Evolutionary conservation across 768 basidiomycete species (phyloP).

Genomic region (Psilocybe cubensis): DNA sequence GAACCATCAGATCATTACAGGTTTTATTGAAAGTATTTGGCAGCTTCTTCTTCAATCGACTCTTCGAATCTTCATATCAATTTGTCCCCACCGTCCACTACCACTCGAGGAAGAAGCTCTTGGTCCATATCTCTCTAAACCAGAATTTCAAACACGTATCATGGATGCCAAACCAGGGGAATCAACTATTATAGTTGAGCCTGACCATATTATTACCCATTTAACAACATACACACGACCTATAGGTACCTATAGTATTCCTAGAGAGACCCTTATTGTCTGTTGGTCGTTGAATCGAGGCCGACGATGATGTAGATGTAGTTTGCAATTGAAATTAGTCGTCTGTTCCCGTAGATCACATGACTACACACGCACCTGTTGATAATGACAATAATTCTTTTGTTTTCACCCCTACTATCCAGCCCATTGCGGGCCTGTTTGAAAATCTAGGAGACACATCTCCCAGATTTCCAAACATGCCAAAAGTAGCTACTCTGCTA

Average conservation of each 20-base stretch:
- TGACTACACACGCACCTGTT: no score
- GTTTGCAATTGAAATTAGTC: no score
- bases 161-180: slow-evolving; percentile 16
- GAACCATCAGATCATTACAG: slow-evolving; percentile 11
- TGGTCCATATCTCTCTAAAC: slow-evolving; percentile 21
- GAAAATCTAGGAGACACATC: no score
- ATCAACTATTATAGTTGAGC: slow-evolving; percentile 23
- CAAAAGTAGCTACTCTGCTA: no score
- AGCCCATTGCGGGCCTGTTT: no score
- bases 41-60: slow-evolving; percentile 21
- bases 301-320: slow-evolving; percentile 5
- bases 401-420: no score
- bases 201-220: slow-evolving; percentile 27
- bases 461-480: no score
- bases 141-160: slow-evolving; percentile 17
- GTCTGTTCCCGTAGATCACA: no score
- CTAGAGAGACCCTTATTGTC: slow-evolving; percentile 18
- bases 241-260: slow-evolving; percentile 23
- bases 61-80: slow-evolving; percentile 21
- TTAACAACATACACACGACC: slow-evolving; percentile 19
- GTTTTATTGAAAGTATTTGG: slow-evolving; percentile 16
- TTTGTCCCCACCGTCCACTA: slow-evolving; percentile 20
- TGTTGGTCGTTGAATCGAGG: slow-evolving; percentile 25
- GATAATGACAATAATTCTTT: no score
- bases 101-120: slow-evolving; percentile 7